Percentiles rank a stretch among this genome's conserved stretches.
Conservation (phyloP, 768 basidiomycete species). For the Asterophora parasitica region DNA sequence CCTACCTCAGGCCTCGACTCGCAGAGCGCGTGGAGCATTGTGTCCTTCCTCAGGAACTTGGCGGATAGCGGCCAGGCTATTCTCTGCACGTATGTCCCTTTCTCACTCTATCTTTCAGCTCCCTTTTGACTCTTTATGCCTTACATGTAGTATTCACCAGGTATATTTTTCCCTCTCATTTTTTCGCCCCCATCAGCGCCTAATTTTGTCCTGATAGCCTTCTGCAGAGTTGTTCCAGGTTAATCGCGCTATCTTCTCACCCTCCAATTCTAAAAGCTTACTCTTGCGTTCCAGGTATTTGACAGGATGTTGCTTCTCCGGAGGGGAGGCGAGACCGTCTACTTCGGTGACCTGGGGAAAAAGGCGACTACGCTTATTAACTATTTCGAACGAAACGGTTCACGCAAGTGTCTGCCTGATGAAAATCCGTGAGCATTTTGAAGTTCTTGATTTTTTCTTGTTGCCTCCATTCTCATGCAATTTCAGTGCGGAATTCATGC, state of each 20-base stretch:
- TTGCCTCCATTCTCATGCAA: neutral
- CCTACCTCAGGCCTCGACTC: slow-evolving; percentile 88
- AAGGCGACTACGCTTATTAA: slow-evolving; percentile 58
- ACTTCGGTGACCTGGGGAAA: slow-evolving; percentile 67
- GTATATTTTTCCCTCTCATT: slow-evolving; percentile 15
- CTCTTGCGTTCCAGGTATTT: slow-evolving; percentile 41
- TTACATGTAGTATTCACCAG: slow-evolving; percentile 38
- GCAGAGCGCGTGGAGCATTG: slow-evolving; percentile 81
- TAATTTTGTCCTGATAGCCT: slow-evolving; percentile 41
- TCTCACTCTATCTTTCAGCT: neutral
- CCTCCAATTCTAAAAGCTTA: neutral
- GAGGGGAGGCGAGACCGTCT: slow-evolving; percentile 74
- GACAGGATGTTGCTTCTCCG: slow-evolving; percentile 69
- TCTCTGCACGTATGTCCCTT: slow-evolving; percentile 65
- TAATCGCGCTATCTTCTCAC: neutral
- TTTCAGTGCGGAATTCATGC: slow-evolving; percentile 54
- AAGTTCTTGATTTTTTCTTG: neutral
- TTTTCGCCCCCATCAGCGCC: neutral
- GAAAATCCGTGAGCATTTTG: slow-evolving; percentile 65
- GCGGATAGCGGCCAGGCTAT: slow-evolving; percentile 84
- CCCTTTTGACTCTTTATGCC: neutral
- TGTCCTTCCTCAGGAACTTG: slow-evolving; percentile 68
- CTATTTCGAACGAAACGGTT: slow-evolving; percentile 75
- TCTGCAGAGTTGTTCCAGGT: slow-evolving; percentile 81
- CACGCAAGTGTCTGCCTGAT: slow-evolving; percentile 49